A percentile compares a stretch with the other conserved stretches of the same genome.
Evolutionary conservation across 2,329 filamentous ascomycete genomes (phyloP).

Genomic region (Plenodomus tracheiphilus): DNA sequence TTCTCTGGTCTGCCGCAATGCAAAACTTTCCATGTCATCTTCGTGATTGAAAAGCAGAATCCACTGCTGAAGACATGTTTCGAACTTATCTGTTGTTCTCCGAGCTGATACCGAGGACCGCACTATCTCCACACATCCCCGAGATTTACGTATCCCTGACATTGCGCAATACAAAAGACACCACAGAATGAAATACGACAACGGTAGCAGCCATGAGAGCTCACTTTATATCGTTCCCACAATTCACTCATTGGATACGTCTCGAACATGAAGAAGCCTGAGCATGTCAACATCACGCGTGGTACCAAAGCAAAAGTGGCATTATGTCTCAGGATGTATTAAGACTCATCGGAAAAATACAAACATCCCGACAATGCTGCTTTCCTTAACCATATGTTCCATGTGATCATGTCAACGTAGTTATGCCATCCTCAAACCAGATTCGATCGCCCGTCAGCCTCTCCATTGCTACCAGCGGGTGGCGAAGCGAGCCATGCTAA

Average conservation of each 20-base stretch:
- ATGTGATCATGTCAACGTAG: slow-evolving; percentile 22
- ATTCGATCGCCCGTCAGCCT: slow-evolving; percentile 11
- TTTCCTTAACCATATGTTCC: slow-evolving; percentile 19
- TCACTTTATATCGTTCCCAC: not conserved
- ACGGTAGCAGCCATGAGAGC: too few relatives aligned
- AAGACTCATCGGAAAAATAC: slow-evolving; percentile 22
- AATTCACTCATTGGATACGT: not conserved
- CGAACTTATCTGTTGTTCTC: slow-evolving; percentile 5
- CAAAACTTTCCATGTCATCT: too few relatives aligned
- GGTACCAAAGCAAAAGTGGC: not conserved
- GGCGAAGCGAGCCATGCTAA: slow-evolving; percentile 18
- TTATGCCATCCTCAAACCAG: slow-evolving; percentile 25
- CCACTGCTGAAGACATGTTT: too few relatives aligned
- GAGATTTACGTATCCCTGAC: slow-evolving; percentile 3
- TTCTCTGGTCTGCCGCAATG: not conserved
- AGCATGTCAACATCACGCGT: not conserved
- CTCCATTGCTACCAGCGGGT: slow-evolving; percentile 14
- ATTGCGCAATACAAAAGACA: not conserved
- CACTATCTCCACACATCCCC: slow-evolving; percentile 14
- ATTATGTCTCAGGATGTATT: slow-evolving; percentile 14
- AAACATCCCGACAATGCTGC: slow-evolving; percentile 17
- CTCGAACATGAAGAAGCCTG: not conserved
- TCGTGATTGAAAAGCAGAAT: too few relatives aligned
- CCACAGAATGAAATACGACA: too few relatives aligned
- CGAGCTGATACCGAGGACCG: slow-evolving; percentile 19